Evolutionary conservation across 2,329 filamentous ascomycete species (phyloP).

Genomic region (Orbilia brochopaga): DNA sequence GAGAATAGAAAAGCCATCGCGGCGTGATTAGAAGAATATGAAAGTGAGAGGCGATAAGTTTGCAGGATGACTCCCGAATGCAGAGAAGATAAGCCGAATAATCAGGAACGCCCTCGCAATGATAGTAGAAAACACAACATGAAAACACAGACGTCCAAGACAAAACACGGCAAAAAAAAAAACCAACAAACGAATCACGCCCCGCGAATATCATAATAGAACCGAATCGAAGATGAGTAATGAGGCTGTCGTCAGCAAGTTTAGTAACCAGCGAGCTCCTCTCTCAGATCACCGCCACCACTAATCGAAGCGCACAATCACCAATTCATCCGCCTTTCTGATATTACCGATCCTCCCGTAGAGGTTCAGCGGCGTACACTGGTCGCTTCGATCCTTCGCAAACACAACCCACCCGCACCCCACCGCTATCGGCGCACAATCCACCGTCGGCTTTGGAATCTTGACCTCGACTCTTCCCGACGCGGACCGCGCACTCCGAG

Average conservation of each 20-base stretch:
- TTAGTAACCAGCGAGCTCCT: no score
- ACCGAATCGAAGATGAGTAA: no score
- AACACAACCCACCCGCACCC: constrained; percentile 46
- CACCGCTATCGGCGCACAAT: constrained; percentile 35
- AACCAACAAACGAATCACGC: no score
- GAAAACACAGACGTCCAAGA: not conserved
- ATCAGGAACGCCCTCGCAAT: not conserved
- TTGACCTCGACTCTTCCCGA: constrained; percentile 14
- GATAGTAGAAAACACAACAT: not conserved
- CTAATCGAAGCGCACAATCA: constrained; percentile 45
- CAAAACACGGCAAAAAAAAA: not conserved
- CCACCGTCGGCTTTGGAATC: constrained; percentile 34
- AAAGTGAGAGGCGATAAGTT: no score
- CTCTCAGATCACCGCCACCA: not conserved
- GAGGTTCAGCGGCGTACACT: constrained; percentile 33
- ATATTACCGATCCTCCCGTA: constrained; percentile 38
- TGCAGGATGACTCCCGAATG: no score
- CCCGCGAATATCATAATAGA: no score
- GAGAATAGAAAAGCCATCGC: no score
- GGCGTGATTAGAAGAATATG: no score
- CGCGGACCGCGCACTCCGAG: constrained; percentile 2
- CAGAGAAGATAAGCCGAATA: not conserved
- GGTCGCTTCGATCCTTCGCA: constrained; percentile 44
- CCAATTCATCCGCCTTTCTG: constrained; percentile 38
- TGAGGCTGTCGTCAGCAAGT: no score